Evolutionary conservation across 2,329 filamentous ascomycete genomes (phyloP).

Genomic region (Pezicula radicicola): DNA sequence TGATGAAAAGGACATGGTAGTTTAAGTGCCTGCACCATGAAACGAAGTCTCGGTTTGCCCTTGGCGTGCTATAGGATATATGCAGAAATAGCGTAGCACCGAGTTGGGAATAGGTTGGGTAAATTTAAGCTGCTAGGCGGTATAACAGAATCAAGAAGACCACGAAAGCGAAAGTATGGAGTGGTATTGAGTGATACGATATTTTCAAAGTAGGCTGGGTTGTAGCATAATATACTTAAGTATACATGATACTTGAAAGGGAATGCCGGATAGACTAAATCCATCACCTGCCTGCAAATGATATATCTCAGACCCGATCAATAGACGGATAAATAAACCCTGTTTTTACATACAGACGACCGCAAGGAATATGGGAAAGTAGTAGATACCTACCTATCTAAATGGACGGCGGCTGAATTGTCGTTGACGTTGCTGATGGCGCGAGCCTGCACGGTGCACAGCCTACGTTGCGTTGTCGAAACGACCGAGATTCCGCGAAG

Average conservation of each 20-base stretch:
- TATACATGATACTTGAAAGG: constrained; percentile 8
- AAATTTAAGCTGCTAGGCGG: neutral
- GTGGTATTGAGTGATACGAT: constrained; percentile 2
- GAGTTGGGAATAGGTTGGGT: neutral
- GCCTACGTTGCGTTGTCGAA: neutral
- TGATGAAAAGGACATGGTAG: constrained; percentile 16
- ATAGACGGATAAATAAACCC: constrained; percentile 23
- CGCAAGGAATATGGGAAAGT: constrained; percentile 8
- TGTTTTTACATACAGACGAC: constrained; percentile 8
- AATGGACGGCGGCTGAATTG: constrained; percentile 23
- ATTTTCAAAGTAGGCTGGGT: constrained; percentile 3
- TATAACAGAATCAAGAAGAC: neutral
- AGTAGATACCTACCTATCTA: constrained; percentile 10
- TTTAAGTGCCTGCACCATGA: neutral
- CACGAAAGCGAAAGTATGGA: constrained; percentile 7
- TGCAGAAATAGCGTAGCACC: neutral
- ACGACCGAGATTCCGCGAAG: neutral
- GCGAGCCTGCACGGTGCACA: neutral
- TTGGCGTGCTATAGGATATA: neutral
- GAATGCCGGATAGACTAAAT: neutral
- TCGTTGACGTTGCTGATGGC: constrained; percentile 7
- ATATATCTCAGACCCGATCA: constrained; percentile 22
- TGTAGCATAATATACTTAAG: constrained; percentile 13
- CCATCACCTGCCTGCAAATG: constrained; percentile 23
- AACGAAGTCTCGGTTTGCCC: neutral